Evolutionary conservation across 2,329 filamentous ascomycete species (phyloP).

Genomic region (Chrysosphaeria jannelii): DNA sequence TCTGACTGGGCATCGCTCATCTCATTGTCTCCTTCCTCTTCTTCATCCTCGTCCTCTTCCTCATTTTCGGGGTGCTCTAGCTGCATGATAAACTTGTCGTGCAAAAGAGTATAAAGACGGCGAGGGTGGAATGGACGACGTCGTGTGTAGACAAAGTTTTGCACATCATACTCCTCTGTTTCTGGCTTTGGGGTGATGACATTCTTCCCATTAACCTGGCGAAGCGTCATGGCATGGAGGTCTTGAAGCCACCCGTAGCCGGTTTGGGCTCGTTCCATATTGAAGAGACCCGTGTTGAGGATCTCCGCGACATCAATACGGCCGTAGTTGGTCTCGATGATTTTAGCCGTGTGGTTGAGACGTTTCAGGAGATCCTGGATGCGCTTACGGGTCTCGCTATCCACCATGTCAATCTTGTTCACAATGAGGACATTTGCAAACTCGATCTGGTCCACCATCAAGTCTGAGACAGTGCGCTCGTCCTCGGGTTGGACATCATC

Average conservation of each 20-base stretch:
- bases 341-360: conserved; percentile 34
- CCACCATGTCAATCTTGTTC: conserved; percentile 34
- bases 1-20: neutral
- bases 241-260: conserved; percentile 42
- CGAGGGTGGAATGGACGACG: conserved; percentile 21
- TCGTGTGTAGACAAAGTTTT: conserved; percentile 37
- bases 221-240: conserved; percentile 33
- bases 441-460: conserved; percentile 52
- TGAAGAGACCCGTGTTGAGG: conserved; percentile 33
- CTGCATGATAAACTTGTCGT: conserved; percentile 20
- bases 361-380: conserved; percentile 23
- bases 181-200: conserved; percentile 35
- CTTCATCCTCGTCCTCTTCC: conserved; percentile 7
- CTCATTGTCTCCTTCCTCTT: conserved; percentile 5
- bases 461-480: conserved; percentile 41
- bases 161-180: conserved; percentile 42
- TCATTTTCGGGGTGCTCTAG: conserved; percentile 13
- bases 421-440: conserved; percentile 45
- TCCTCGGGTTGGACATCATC: conserved; percentile 34
- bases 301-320: conserved; percentile 30
- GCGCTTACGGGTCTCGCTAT: conserved; percentile 12
- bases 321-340: conserved; percentile 27
- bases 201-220: conserved; percentile 17
- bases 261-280: conserved; percentile 29
- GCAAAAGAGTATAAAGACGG: conserved; percentile 14